These are phyloP conservation scores for Cordyceps tenuipes DNA, from an alignment of 2,329 filamentous ascomycete species.

Conservation along the genomic window DNA sequence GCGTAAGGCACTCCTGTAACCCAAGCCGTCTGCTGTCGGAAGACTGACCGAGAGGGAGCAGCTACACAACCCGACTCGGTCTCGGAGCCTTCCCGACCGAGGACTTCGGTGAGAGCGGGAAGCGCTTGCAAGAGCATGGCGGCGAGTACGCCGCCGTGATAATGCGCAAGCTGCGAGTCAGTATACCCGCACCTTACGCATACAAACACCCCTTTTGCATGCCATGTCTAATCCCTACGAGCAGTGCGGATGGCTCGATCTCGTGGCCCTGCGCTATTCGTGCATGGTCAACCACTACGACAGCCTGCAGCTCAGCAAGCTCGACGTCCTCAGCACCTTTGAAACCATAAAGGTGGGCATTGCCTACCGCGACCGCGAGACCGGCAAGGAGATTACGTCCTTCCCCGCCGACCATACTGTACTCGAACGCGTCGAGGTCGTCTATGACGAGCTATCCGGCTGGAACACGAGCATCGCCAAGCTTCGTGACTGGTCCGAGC, in stretches of 20 bases:
- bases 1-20: slow-evolving; percentile 7
- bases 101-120: slow-evolving; percentile 29
- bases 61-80: slow-evolving; percentile 52
- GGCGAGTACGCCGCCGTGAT: slow-evolving; percentile 4
- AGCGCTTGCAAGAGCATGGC: slow-evolving; percentile 26
- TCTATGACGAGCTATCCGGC: slow-evolving; percentile 57
- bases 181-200: neutral
- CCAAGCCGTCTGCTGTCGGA: neutral
- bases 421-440: slow-evolving; percentile 49
- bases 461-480: slow-evolving; percentile 56
- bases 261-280: slow-evolving; percentile 60
- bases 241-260: slow-evolving; percentile 36
- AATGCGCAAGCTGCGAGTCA: neutral
- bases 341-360: slow-evolving; percentile 54
- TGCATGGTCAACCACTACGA: slow-evolving; percentile 54
- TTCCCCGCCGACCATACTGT: slow-evolving; percentile 42
- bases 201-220: too few relatives aligned
- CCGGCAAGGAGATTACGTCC: slow-evolving; percentile 36
- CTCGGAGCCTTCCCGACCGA: slow-evolving; percentile 58
- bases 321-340: slow-evolving; percentile 67
- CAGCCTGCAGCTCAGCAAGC: slow-evolving; percentile 36
- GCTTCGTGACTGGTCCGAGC: slow-evolving; percentile 38
- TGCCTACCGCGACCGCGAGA: slow-evolving; percentile 43
- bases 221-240: slow-evolving; percentile 19
- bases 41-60: neutral